phyloP scores from a whole-genome alignment of 768 basidiomycete genomes.

The Leccinum incarnatum region DNA sequence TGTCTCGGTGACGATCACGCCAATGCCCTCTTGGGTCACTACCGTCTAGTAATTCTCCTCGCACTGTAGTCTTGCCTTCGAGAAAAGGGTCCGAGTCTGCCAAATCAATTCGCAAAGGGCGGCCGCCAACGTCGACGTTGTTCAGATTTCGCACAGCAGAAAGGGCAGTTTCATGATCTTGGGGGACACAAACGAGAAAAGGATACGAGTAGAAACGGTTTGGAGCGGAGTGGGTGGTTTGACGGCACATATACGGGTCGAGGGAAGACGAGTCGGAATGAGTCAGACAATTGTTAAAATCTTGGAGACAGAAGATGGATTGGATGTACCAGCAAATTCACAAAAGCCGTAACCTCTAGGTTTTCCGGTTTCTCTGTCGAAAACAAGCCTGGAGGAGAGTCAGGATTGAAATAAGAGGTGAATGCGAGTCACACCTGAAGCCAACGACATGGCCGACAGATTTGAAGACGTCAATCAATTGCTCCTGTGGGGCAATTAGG shows the following conservation, averaged over 20 bases:
- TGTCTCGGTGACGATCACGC: constrained; percentile 47
- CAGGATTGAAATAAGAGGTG: not conserved
- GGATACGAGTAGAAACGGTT: constrained; percentile 12
- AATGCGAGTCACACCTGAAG: constrained; percentile 59
- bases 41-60: constrained; percentile 75
- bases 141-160: constrained; percentile 97
- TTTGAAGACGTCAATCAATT: constrained; percentile 85
- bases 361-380: constrained; percentile 91
- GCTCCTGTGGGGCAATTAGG: constrained; percentile 48
- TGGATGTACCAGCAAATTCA: constrained; percentile 81
- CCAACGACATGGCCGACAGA: constrained; percentile 85
- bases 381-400: constrained; percentile 60
- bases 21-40: constrained; percentile 40
- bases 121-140: constrained; percentile 87
- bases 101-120: constrained; percentile 90
- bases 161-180: constrained; percentile 93
- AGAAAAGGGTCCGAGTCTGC: constrained; percentile 92
- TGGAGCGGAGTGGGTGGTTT: constrained; percentile 3
- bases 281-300: constrained; percentile 37
- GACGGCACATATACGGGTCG: constrained; percentile 3
- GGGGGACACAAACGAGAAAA: constrained; percentile 11
- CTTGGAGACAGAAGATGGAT: constrained; percentile 28
- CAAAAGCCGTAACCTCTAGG: constrained; percentile 93
- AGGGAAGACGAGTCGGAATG: constrained; percentile 24
- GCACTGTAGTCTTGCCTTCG: constrained; percentile 85